A percentile compares a stretch with the other conserved stretches of the same genome.
Conservation (phyloP, 805 yeast species). For the Hanseniaspora lindneri region DNA sequence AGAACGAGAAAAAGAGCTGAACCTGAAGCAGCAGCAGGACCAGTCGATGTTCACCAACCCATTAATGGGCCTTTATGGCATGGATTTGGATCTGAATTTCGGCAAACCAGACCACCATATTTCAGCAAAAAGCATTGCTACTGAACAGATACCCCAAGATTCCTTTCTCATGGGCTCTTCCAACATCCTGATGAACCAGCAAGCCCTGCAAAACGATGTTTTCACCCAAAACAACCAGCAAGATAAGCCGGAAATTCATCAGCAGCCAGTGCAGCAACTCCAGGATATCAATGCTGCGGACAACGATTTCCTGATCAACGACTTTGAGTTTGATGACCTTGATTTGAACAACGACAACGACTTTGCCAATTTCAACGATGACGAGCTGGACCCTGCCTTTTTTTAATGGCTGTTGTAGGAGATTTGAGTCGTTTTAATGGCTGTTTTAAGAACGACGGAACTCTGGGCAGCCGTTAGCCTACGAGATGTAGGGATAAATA, state of each 20-base stretch:
- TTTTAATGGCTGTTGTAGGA: no score
- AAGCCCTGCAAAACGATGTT: no score
- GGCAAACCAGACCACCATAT: neutral
- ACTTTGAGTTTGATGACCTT: conserved; percentile 13
- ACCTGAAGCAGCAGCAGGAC: conserved; percentile 13
- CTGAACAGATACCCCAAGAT: neutral
- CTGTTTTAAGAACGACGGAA: no score
- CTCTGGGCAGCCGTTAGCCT: neutral
- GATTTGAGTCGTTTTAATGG: no score
- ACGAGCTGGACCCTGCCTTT: conserved; percentile 29
- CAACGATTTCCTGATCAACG: conserved; percentile 24
- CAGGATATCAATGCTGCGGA: no score
- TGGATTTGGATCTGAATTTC: conserved; percentile 15
- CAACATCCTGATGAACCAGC: conserved; percentile 20
- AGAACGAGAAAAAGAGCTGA: conserved; percentile 17
- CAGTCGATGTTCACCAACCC: conserved; percentile 6
- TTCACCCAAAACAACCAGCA: no score
- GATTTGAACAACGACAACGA: conserved; percentile 25
- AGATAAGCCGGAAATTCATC: no score
- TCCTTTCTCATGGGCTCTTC: conserved; percentile 23
- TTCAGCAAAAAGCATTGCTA: no score
- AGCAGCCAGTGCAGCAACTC: no score
- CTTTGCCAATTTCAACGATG: conserved; percentile 26
- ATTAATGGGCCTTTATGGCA: conserved; percentile 4
- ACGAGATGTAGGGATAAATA: neutral